Base-by-base conservation (phyloP, 2,329 filamentous ascomycete genomes). In the Endocalyx cinctus region DNA sequence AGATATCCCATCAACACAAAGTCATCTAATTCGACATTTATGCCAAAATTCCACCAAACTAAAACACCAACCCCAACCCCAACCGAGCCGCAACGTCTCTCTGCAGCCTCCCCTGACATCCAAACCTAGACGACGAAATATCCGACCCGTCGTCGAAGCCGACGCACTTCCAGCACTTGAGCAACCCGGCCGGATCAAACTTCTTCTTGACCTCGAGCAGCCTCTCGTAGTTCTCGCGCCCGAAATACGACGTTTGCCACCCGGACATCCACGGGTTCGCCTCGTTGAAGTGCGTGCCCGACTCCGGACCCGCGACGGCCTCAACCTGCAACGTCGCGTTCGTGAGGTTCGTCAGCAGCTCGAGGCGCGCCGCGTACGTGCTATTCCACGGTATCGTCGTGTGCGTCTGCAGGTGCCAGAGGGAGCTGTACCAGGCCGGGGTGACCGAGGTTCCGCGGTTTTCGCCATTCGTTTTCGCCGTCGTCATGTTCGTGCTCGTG, bases 211-310 rank as follows among this genome's bases (percentile, higher is more conserved):
- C 36, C 10, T 31, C 19, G 11, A 42, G 31, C 17, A 45, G 10
- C 17, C 29, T 41, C 18, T 40, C 37, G 23, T 45, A 45, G 31
- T 45, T 42, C 13, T 38, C 34, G 5, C 35, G 34, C 7, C 42
- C 42, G 27, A 38, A 45, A 19, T 41, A 41, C 18, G 39, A 42
- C n/a, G 39, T 25, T 18, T 41, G 41, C 43, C 43, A 46, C 4
- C 36, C 40, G 8, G 29, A 35, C 31, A 40, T 38, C 29, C 43
- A 46, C n/a, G 43, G 41, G 18, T 46, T 46, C 12, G 43, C 43
- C 27, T 46, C 43, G 17, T 46, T 46, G 40, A 40, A 41, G 28
- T 46, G 37, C 4, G 43, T 25, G 6, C 39, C 43, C 4, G 35
- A 34, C 4, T 19, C 11, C 20, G 35, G 31, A 11, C 43, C 43